phyloP scores from a whole-genome alignment of 768 basidiomycete species.

The Chiua virens region DNA sequence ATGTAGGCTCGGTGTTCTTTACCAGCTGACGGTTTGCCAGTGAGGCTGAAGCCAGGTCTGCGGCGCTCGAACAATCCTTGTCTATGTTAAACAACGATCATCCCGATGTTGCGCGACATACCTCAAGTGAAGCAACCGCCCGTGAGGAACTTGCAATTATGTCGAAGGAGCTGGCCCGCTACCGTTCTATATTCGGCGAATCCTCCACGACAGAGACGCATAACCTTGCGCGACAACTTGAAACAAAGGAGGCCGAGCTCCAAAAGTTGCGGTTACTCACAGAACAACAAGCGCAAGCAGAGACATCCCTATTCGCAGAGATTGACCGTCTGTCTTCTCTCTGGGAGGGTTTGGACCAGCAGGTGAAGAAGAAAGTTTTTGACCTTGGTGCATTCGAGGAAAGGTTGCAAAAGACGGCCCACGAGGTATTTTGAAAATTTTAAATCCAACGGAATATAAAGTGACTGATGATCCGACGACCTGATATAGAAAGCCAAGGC shows the following conservation, averaged over 20 bases:
- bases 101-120: slow-evolving; percentile 52
- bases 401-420: slow-evolving; percentile 55
- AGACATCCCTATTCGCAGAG: slow-evolving; percentile 78
- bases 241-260: slow-evolving; percentile 68
- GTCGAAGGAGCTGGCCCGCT: slow-evolving; percentile 54
- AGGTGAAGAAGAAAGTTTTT: slow-evolving; percentile 82
- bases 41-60: slow-evolving; percentile 48
- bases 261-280: slow-evolving; percentile 60
- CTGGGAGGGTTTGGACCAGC: slow-evolving; percentile 82
- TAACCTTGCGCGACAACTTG: slow-evolving; percentile 53
- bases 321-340: slow-evolving; percentile 82
- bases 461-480: not conserved
- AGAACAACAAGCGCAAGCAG: slow-evolving; percentile 63
- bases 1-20: not conserved
- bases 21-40: slow-evolving; percentile 37
- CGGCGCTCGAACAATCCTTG: slow-evolving; percentile 54
- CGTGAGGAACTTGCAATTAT: slow-evolving; percentile 47
- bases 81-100: slow-evolving; percentile 43
- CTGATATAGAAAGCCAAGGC: slow-evolving; percentile 82
- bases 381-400: slow-evolving; percentile 78
- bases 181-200: slow-evolving; percentile 64
- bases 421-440: slow-evolving; percentile 67
- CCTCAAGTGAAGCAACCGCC: slow-evolving; percentile 50
- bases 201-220: slow-evolving; percentile 50
- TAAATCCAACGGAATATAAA: not conserved